Conservation (phyloP, 495 filamentous ascomycete species). For the Endocarpon pusillum region DNA sequence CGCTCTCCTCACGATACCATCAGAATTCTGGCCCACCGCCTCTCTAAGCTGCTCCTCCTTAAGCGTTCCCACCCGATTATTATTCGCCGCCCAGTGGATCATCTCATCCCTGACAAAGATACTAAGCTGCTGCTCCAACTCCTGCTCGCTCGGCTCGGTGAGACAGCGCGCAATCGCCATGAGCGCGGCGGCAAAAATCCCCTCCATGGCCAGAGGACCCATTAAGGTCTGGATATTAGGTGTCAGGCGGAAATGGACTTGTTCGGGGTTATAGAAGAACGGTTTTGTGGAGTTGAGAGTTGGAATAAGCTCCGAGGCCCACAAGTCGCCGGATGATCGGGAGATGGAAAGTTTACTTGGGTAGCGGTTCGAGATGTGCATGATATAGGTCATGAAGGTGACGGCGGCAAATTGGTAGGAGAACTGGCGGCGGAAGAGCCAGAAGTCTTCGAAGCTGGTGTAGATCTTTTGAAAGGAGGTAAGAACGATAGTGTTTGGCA, state of each 20-base stretch:
- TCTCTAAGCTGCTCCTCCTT: slow-evolving; percentile 63
- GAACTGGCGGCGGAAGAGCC: slow-evolving; percentile 93
- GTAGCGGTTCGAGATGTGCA: slow-evolving; percentile 87
- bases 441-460: slow-evolving; percentile 84
- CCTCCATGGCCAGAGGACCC: slow-evolving; percentile 88
- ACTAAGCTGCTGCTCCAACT: slow-evolving; percentile 80
- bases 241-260: slow-evolving; percentile 90
- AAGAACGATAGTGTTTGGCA: slow-evolving; percentile 59
- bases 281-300: slow-evolving; percentile 64
- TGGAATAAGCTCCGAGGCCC: slow-evolving; percentile 86
- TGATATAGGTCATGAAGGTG: slow-evolving; percentile 96
- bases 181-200: slow-evolving; percentile 76
- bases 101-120: slow-evolving; percentile 96
- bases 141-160: slow-evolving; percentile 66
- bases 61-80: slow-evolving; percentile 43
- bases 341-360: slow-evolving; percentile 90
- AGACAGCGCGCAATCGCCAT: slow-evolving; percentile 94
- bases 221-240: slow-evolving; percentile 90
- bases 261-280: slow-evolving; percentile 84
- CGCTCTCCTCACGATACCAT: slow-evolving; percentile 77
- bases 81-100: slow-evolving; percentile 86
- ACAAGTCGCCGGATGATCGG: slow-evolving; percentile 77
- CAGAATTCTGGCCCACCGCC: slow-evolving; percentile 72
- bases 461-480: slow-evolving; percentile 84
- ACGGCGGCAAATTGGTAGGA: slow-evolving; percentile 90